These are phyloP conservation scores for Rhizopogon sp. DNA, from an alignment of 768 basidiomycete species.

Conservation along the genomic window DNA sequence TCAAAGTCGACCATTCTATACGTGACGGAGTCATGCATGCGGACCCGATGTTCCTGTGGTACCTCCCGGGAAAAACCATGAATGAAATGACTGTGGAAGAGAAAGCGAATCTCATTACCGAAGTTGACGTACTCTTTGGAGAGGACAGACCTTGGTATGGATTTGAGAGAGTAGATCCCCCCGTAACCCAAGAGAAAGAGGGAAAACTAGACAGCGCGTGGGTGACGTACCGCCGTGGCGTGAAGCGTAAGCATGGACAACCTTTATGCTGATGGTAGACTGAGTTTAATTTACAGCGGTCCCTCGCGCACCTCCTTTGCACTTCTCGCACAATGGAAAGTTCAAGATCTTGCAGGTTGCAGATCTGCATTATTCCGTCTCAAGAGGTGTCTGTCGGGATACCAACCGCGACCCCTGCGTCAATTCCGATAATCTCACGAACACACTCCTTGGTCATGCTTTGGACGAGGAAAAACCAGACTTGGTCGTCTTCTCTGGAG, in stretches of 20 bases:
- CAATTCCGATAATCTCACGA: conserved; percentile 75
- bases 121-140: conserved; percentile 88
- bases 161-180: conserved; percentile 65
- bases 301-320: conserved; percentile 71
- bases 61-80: conserved; percentile 61
- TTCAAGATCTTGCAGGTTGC: conserved; percentile 92
- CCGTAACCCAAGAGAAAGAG: conserved; percentile 42
- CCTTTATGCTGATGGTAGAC: neutral
- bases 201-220: conserved; percentile 48
- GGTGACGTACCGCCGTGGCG: conserved; percentile 65
- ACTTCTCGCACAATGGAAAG: conserved; percentile 77
- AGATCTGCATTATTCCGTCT: conserved; percentile 89
- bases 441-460: conserved; percentile 60
- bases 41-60: conserved; percentile 72
- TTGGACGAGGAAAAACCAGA: conserved; percentile 85
- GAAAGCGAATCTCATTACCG: conserved; percentile 69
- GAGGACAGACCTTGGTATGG: conserved; percentile 83
- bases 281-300: conserved; percentile 37
- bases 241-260: conserved; percentile 52
- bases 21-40: conserved; percentile 56
- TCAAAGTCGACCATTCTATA: conserved; percentile 55
- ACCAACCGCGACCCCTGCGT: conserved; percentile 46
- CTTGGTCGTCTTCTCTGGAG: conserved; percentile 87
- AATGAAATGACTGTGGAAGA: conserved; percentile 56
- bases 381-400: conserved; percentile 73